Percentiles rank a stretch among this genome's conserved stretches.
These are phyloP conservation scores for Halophytophthora batemanensis DNA, from an alignment of 352 stramenopile species.

Conservation along the genomic window DNA sequence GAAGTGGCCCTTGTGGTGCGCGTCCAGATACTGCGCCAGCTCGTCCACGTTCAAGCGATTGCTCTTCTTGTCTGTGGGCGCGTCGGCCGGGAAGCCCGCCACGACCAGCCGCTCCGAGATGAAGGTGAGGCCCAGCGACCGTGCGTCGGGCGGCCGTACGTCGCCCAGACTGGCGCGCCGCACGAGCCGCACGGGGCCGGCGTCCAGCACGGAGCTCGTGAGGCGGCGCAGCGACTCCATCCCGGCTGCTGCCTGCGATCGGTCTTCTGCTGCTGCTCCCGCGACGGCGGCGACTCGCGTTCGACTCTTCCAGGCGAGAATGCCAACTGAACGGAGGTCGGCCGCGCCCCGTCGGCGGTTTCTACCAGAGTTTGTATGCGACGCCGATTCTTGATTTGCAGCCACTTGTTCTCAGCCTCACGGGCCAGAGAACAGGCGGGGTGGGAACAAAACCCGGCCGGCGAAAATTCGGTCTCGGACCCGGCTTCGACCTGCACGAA, in stretches of 20 bases:
- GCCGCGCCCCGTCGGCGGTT: too few species aligned
- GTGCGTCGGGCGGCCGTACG: conserved; percentile 21
- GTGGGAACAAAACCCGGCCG: neutral
- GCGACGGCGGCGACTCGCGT: too few species aligned
- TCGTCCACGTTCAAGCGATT: conserved; percentile 75
- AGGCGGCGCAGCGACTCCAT: conserved; percentile 78
- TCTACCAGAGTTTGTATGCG: too few species aligned
- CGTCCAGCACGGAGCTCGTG: conserved; percentile 69
- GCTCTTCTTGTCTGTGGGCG: conserved; percentile 63
- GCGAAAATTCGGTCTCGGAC: conserved; percentile 6
- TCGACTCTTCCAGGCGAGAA: too few species aligned
- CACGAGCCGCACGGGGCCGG: conserved; percentile 29
- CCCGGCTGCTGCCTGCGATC: neutral
- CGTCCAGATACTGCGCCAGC: conserved; percentile 57
- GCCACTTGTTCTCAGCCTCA: neutral
- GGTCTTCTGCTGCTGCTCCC: neutral
- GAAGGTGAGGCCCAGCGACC: conserved; percentile 66
- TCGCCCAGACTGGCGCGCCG: conserved; percentile 35
- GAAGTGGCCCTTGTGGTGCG: conserved; percentile 53
- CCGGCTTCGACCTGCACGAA: too few species aligned
- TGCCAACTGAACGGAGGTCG: too few species aligned
- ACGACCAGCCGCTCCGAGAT: conserved; percentile 70
- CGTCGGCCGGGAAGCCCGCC: conserved; percentile 46
- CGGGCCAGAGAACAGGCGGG: too few species aligned
- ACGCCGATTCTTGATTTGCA: neutral